phyloP scores from a whole-genome alignment of 23 red algal species.

The Gracilaria vermiculophylla region DNA sequence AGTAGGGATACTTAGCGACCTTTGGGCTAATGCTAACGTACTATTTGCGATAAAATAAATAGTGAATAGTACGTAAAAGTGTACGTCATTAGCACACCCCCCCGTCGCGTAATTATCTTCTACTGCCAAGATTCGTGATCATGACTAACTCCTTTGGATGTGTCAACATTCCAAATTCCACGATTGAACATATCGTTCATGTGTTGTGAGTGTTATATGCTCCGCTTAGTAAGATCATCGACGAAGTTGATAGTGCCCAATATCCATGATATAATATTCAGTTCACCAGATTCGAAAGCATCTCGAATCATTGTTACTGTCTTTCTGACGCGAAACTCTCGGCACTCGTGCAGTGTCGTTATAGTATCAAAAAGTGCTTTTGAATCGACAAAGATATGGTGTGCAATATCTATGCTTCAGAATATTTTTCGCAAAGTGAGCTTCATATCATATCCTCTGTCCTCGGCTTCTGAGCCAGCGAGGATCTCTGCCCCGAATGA shows the following conservation, averaged over 20 bases:
- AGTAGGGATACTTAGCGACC: too few relatives aligned
- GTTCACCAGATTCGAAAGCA: not conserved
- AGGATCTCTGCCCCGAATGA: not conserved
- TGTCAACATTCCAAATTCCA: not conserved
- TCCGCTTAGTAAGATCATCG: not conserved
- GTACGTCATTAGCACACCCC: too few relatives aligned
- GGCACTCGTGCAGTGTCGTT: not conserved
- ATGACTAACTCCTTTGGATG: not conserved
- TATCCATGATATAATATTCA: not conserved
- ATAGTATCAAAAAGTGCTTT: slow-evolving; percentile 23
- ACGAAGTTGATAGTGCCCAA: not conserved
- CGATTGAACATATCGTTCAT: not conserved
- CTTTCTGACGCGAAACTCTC: not conserved
- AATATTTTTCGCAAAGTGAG: not conserved
- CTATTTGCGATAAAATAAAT: too few relatives aligned
- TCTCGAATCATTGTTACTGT: not conserved
- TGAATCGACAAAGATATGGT: slow-evolving; percentile 11
- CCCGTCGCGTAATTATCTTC: not conserved
- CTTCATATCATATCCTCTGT: slow-evolving; percentile 5
- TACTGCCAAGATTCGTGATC: not conserved
- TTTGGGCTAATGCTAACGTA: too few relatives aligned
- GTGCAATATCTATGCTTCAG: not conserved
- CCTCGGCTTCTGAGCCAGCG: not conserved
- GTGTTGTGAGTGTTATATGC: not conserved
- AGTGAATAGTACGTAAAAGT: too few relatives aligned